A percentile compares a stretch with the other conserved stretches of the same genome.
These are phyloP conservation scores for Paramecium caudatum DNA, from an alignment of 73 alveolate species.

Conservation along the genomic window DNA sequence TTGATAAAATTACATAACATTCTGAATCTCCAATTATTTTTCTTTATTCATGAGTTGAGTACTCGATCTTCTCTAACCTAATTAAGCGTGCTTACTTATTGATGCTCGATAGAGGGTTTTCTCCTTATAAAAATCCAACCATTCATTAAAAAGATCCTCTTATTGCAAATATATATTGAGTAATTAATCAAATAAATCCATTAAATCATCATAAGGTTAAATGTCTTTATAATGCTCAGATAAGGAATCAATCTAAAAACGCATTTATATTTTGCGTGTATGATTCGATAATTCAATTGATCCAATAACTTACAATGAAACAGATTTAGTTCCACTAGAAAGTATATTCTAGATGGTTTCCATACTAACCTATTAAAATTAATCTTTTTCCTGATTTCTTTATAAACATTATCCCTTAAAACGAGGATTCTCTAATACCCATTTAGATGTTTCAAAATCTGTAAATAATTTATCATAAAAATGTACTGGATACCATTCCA, in stretches of 20 bases:
- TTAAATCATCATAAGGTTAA: background rate
- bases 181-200: slow-evolving; percentile 51
- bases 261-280: background rate
- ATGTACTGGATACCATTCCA: slow-evolving; percentile 18
- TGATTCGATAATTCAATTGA: slow-evolving; percentile 48
- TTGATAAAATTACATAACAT: background rate
- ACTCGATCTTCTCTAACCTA: background rate
- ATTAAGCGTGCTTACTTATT: background rate
- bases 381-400: background rate
- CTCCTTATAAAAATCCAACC: background rate
- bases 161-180: background rate
- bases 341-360: slow-evolving; percentile 4
- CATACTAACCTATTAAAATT: background rate
- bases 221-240: background rate
- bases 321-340: background rate
- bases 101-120: background rate
- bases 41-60: background rate
- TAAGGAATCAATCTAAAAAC: slow-evolving; percentile 25
- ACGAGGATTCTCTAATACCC: slow-evolving; percentile 15
- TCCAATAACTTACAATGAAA: background rate
- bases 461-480: slow-evolving; percentile 48
- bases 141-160: slow-evolving; percentile 25
- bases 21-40: background rate
- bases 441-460: slow-evolving; percentile 39
- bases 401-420: background rate